Conservation (phyloP, 345 rosid species). For the Ceriops decandra region DNA sequence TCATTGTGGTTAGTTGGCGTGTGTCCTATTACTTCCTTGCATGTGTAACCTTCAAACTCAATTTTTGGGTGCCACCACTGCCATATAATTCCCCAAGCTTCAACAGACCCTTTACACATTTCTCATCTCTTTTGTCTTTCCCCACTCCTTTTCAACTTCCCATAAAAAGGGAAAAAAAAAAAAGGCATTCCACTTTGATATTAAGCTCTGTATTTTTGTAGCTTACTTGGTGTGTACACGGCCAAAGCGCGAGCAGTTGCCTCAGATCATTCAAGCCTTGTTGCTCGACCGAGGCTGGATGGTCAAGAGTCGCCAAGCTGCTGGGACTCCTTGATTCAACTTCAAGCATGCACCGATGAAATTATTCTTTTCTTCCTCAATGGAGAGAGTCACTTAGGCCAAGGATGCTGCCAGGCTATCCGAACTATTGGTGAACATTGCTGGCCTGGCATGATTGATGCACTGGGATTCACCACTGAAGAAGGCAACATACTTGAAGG, state of each 20-base stretch:
- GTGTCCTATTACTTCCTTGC: too few species aligned
- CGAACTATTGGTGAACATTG: constrained; percentile 42
- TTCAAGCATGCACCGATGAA: constrained; percentile 77
- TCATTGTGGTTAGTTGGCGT: too few species aligned
- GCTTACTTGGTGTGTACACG: constrained; percentile 1
- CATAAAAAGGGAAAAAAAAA: neutral
- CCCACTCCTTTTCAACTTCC: too few species aligned
- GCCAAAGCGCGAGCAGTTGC: constrained; percentile 10
- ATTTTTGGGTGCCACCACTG: too few species aligned
- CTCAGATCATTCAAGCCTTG: constrained; percentile 10
- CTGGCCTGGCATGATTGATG: constrained; percentile 58
- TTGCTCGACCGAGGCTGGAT: constrained; percentile 38
- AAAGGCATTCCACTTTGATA: neutral
- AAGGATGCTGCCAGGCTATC: constrained; percentile 60
- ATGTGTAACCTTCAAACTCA: too few species aligned
- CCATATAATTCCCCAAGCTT: too few species aligned
- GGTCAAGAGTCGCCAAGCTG: constrained; percentile 43
- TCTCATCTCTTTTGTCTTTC: too few species aligned
- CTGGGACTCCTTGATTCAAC: constrained; percentile 71
- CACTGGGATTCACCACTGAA: constrained; percentile 60
- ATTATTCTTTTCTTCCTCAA: constrained; percentile 64
- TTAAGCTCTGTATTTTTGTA: neutral
- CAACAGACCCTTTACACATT: too few species aligned
- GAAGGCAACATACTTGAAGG: constrained; percentile 69
- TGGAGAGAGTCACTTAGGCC: constrained; percentile 65